Conservation (phyloP, 2,329 filamentous ascomycete genomes). For the Aspergillus spinulosporus region DNA sequence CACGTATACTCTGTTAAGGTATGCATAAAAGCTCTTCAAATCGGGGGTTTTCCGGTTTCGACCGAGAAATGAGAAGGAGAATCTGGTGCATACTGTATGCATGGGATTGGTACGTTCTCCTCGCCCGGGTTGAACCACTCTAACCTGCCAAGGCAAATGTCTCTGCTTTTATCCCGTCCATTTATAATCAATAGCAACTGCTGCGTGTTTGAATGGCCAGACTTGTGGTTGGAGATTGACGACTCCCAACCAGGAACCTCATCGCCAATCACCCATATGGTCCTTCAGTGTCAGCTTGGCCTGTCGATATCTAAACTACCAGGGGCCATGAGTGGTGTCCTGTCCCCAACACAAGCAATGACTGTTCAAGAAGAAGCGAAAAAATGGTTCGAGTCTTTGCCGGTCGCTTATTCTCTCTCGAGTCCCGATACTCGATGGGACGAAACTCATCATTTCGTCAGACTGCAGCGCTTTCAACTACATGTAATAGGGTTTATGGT, state of each 20-base stretch:
- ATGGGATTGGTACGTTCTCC: slow-evolving; percentile 49
- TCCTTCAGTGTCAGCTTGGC: slow-evolving; percentile 43
- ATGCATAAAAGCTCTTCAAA: slow-evolving; percentile 42
- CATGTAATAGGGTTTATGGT: slow-evolving; percentile 50
- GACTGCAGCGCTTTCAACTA: slow-evolving; percentile 50
- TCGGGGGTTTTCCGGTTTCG: slow-evolving; percentile 45
- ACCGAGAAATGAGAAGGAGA: slow-evolving; percentile 49
- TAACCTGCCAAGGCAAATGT: slow-evolving; percentile 40
- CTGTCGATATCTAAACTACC: slow-evolving; percentile 30
- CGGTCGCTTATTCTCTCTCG: slow-evolving; percentile 41
- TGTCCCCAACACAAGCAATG: slow-evolving; percentile 28
- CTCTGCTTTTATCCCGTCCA: slow-evolving; percentile 46
- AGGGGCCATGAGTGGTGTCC: slow-evolving; percentile 14
- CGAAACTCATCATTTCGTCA: slow-evolving; percentile 43
- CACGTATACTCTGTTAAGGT: slow-evolving; percentile 10
- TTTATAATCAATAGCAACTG: slow-evolving; percentile 47
- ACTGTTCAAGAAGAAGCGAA: slow-evolving; percentile 38
- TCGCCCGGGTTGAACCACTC: not conserved
- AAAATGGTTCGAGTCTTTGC: slow-evolving; percentile 48
- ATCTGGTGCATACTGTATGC: slow-evolving; percentile 50
- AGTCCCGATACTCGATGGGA: slow-evolving; percentile 49
- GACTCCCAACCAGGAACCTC: slow-evolving; percentile 38
- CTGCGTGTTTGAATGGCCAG: slow-evolving; percentile 44
- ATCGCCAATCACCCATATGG: slow-evolving; percentile 48
- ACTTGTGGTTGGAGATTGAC: slow-evolving; percentile 35